These are phyloP conservation scores for Lizonia empirigonia DNA, from an alignment of 2,329 filamentous ascomycete genomes.

Conservation along the genomic window DNA sequence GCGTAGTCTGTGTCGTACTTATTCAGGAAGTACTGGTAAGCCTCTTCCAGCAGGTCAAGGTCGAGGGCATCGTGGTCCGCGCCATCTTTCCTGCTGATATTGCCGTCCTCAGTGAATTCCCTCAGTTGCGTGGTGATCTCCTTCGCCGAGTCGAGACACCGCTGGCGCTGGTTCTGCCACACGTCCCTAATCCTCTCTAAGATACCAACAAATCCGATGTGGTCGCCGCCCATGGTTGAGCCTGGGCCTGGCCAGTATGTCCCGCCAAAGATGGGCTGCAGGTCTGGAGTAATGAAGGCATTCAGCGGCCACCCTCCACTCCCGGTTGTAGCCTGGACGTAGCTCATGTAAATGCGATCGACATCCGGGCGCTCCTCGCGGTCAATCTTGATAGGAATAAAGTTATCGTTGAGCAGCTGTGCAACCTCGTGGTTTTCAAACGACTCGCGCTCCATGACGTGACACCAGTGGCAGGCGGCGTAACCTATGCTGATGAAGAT, in stretches of 20 bases:
- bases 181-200: constrained; percentile 74
- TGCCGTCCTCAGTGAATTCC: constrained; percentile 89
- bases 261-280: constrained; percentile 93
- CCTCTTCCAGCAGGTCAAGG: constrained; percentile 88
- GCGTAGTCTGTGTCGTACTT: constrained; percentile 29
- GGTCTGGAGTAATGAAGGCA: constrained; percentile 91
- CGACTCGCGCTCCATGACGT: constrained; percentile 91
- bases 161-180: constrained; percentile 84
- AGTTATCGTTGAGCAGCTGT: constrained; percentile 79
- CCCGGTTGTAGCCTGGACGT: constrained; percentile 89
- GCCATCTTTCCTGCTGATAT: constrained; percentile 55
- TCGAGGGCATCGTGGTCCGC: constrained; percentile 74
- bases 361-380: constrained; percentile 92
- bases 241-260: constrained; percentile 93
- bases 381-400: constrained; percentile 91
- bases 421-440: constrained; percentile 86
- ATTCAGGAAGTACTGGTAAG: constrained; percentile 59
- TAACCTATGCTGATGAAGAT: constrained; percentile 96
- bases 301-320: constrained; percentile 94
- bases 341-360: constrained; percentile 98
- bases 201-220: constrained; percentile 82
- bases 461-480: constrained; percentile 88
- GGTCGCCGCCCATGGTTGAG: constrained; percentile 58
- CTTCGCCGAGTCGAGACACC: constrained; percentile 81
- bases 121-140: constrained; percentile 80